Evolutionary conservation across 2,329 filamentous ascomycete genomes (phyloP), one percentile per base, ranked within the genome.

Genomic region (Rutstroemia sp.): DNA sequence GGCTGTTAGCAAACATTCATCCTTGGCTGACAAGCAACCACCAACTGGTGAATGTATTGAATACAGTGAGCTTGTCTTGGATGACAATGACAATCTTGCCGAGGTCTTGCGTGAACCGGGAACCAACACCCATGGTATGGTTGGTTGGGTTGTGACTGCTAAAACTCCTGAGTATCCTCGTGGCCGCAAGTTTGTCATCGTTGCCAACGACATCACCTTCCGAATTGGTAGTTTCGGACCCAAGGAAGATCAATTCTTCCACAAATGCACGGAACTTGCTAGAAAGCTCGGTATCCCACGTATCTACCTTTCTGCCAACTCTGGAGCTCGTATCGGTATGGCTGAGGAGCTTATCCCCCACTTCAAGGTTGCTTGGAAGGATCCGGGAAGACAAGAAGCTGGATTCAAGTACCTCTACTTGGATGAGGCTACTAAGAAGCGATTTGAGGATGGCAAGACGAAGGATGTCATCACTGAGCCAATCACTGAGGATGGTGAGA

Each of bases 141-240:
- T 99, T 56, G 94, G 91, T 64, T 99, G 94, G 94, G 82, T 97
- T 63, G 87, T 97, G 71, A 95, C 90, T 60, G 94, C 92, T 16
- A 90, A 85, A 71, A 97, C 94, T 1, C 94, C 94, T 9, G 94
- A 99, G 74, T 99, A 99, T 71, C 92, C 94, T 58, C 82, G 83
- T 62, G 94, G 94, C 58, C 85, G 94, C 65, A 89, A 89, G 70
- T 96, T 97, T 75, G 85, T 99, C 71, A 90, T 99, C 63, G 87
- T 99, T 61, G 92, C 94, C 80, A 99, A 99, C 80, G 94, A 99
- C 70, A 99, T 99, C 72, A 99, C 94, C 18, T 97, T 90, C 82
- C 95, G 95, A 80, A 99, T 97, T 71, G 94, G 94, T 69, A 96
- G 90, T 2, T 99, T 99, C 71, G 94, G 94, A 52, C 94, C 94